phyloP scores from a whole-genome alignment of 768 basidiomycete species.

The Suillus spraguei region DNA sequence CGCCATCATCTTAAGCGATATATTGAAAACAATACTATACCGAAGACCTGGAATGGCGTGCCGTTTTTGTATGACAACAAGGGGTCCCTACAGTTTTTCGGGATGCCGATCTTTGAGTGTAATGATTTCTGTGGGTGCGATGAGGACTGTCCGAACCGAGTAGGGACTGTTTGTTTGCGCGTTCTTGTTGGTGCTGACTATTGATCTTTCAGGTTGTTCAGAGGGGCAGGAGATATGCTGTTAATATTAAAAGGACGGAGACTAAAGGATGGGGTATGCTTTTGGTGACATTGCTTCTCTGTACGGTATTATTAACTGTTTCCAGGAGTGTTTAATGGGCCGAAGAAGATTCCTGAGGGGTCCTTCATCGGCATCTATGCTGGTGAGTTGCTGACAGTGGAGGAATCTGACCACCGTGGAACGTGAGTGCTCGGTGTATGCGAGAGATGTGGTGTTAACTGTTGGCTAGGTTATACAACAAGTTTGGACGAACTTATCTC shows the following conservation, averaged over 20 bases:
- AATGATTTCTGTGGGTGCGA: slow-evolving; percentile 81
- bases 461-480: slow-evolving; percentile 64
- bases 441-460: slow-evolving; percentile 6
- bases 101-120: slow-evolving; percentile 82
- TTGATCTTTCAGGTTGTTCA: slow-evolving; percentile 69
- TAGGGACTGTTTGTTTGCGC: slow-evolving; percentile 36
- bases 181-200: slow-evolving; percentile 4
- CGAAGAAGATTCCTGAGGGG: slow-evolving; percentile 64
- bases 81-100: slow-evolving; percentile 51
- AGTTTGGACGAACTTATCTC: slow-evolving; percentile 75
- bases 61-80: slow-evolving; percentile 74
- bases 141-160: slow-evolving; percentile 81
- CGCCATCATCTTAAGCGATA: slow-evolving; percentile 32
- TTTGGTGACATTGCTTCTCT: background rate
- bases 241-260: slow-evolving; percentile 69
- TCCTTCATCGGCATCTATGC: slow-evolving; percentile 84
- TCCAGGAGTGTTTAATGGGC: slow-evolving; percentile 71
- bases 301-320: slow-evolving; percentile 6
- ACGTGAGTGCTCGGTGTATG: slow-evolving; percentile 43
- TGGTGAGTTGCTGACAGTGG: slow-evolving; percentile 78
- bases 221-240: slow-evolving; percentile 63
- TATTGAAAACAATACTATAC: slow-evolving; percentile 21
- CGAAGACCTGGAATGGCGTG: slow-evolving; percentile 37
- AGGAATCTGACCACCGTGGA: slow-evolving; percentile 68
- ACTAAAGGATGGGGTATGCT: slow-evolving; percentile 85